Percentiles rank a stretch among this genome's conserved stretches.
These are phyloP conservation scores for Primulina eburnea DNA, from an alignment of 257 asterid genomes.

Conservation along the genomic window DNA sequence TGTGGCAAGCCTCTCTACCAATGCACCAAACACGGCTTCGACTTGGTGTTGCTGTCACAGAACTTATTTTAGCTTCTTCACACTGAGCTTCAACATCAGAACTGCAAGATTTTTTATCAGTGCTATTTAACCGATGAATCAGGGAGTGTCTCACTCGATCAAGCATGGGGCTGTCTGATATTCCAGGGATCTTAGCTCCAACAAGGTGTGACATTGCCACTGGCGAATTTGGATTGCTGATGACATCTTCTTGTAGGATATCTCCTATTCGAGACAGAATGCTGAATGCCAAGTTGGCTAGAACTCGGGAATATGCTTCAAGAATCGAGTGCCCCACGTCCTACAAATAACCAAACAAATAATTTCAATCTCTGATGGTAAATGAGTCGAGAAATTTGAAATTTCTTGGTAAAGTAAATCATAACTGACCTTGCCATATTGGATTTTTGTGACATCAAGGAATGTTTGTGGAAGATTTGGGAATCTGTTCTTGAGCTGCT, in stretches of 20 bases:
- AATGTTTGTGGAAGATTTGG: conserved; percentile 53
- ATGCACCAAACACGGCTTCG: conserved; percentile 43
- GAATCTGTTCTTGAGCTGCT: conserved; percentile 36
- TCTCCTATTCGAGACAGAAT: conserved; percentile 76
- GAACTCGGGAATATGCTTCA: conserved; percentile 89
- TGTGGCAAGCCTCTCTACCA: neutral
- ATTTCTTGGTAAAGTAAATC: neutral
- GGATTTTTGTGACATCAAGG: conserved; percentile 42
- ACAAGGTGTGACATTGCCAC: conserved; percentile 55
- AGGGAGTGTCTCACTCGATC: conserved; percentile 64
- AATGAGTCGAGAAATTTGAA: neutral
- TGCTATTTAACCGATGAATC: conserved; percentile 47
- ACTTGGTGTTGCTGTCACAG: conserved; percentile 45
- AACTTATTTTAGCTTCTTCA: conserved; percentile 38
- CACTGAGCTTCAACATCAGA: conserved; percentile 15
- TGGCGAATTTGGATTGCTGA: conserved; percentile 71
- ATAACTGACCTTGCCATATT: conserved; percentile 40
- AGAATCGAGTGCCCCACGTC: conserved; percentile 82
- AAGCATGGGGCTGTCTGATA: conserved; percentile 63
- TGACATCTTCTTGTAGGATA: conserved; percentile 68
- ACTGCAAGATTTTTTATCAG: conserved; percentile 29
- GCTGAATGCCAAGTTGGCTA: conserved; percentile 71
- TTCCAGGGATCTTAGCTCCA: conserved; percentile 64
- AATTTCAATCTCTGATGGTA: neutral
- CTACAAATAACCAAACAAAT: conserved; percentile 28